Base-by-base conservation (phyloP, 306 rosid genomes). In the Vachellia pachyceras region DNA sequence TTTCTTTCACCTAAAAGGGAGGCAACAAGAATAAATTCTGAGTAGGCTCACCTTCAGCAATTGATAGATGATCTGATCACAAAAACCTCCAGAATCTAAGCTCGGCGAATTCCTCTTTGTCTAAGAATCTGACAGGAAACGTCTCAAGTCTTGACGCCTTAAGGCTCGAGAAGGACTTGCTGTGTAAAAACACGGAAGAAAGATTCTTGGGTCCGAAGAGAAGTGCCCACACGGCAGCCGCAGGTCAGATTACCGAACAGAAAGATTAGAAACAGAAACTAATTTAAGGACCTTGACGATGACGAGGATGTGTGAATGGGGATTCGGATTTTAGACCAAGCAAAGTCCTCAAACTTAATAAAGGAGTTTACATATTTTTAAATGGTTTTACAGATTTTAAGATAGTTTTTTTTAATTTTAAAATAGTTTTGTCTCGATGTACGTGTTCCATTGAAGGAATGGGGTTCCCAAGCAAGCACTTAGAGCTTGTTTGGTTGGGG, bases 201-300 rank as follows among this genome's bases (percentile, higher is more conserved):
- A 12, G 68, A 42, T 23, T 8, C 40, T 1, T 23, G 3, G 22
- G 36, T 40, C 25, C 68, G 39, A 52, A 22, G 55, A 77, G 50
- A 80, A 84, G 92, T 77, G 83, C 41, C 55, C 54, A 84, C 94
- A 83, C 93, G 92, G 92, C 87, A 88, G 69, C 42, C 73, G 77
- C 25, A 18, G 77, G 84, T 84, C 88, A 70, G 69, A 80, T 74
- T 66, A 86, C 84, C 84, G 71, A 78, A 77, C 25, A 18, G n/a
- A 13, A 3, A 54, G 22, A 22, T 3, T 10, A 2, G 7, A 22
- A 45, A 18, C 5, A 4, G 18, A 25, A 64, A 7, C 52, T 47
- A 18, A 58, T 12, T 37, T 8, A 44, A 39, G 42, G 42, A 57
- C 71, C 25, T 49, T 66, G 23, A 77, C n/a, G n/a, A n/a, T n/a